Evolutionary conservation across 2,329 filamentous ascomycete species (phyloP).

Genomic region (Ceratocystis diversiconidia): DNA sequence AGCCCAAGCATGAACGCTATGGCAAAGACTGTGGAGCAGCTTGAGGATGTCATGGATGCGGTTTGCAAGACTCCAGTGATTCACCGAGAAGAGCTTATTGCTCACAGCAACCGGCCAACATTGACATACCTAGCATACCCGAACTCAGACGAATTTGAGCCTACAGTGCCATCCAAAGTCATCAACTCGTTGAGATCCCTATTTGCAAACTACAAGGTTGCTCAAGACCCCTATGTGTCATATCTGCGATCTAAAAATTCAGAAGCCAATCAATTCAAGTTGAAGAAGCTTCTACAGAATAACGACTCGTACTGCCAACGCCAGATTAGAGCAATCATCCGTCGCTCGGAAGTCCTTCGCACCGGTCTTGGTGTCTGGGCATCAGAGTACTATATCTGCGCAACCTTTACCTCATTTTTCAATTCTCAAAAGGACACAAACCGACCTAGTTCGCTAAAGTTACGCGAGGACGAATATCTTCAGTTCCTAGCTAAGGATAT

Average conservation of each 20-base stretch:
- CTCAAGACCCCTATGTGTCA: slow-evolving; percentile 45
- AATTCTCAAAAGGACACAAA: slow-evolving; percentile 19
- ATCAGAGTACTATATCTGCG: slow-evolving; percentile 48
- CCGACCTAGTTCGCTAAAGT: slow-evolving; percentile 25
- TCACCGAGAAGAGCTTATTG: slow-evolving; percentile 56
- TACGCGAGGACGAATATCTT: slow-evolving; percentile 43
- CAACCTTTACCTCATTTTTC: slow-evolving; percentile 28
- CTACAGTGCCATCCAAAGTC: neutral
- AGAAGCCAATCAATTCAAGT: slow-evolving; percentile 27
- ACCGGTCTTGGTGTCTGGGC: slow-evolving; percentile 54
- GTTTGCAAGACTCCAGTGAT: slow-evolving; percentile 52
- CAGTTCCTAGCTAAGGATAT: slow-evolving; percentile 31
- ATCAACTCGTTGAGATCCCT: slow-evolving; percentile 1
- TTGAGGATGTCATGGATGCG: slow-evolving; percentile 59
- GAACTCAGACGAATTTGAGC: neutral
- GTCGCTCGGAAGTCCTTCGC: slow-evolving; percentile 36
- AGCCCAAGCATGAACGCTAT: slow-evolving; percentile 56
- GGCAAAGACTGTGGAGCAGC: slow-evolving; percentile 37
- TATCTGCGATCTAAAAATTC: slow-evolving; percentile 31
- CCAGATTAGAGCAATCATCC: slow-evolving; percentile 42
- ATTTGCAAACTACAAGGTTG: slow-evolving; percentile 31
- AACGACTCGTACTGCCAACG: slow-evolving; percentile 37
- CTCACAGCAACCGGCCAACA: slow-evolving; percentile 51
- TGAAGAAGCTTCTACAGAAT: slow-evolving; percentile 30
- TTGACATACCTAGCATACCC: slow-evolving; percentile 15